These are phyloP conservation scores for Geotrichum fermentans DNA, from an alignment of 1,139 yeast genomes.

Conservation along the genomic window DNA sequence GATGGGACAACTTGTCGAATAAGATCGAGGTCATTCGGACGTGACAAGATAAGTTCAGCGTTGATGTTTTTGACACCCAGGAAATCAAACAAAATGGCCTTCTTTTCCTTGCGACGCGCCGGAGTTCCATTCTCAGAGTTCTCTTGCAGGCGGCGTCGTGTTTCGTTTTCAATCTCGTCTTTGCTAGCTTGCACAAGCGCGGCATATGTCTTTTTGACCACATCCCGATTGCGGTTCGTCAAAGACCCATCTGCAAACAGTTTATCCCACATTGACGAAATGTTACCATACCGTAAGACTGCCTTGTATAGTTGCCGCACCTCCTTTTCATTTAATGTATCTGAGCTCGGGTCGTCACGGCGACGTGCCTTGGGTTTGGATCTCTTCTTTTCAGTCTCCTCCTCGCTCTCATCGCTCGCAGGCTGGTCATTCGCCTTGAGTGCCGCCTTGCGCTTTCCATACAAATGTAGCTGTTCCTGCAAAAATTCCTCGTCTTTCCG, in stretches of 20 bases:
- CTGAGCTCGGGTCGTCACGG: conserved; percentile 42
- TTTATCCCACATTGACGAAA: conserved; percentile 77
- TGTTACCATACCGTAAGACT: conserved; percentile 75
- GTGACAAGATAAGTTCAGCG: conserved; percentile 77
- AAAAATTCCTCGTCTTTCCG: conserved; percentile 80
- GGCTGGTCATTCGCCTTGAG: conserved; percentile 44
- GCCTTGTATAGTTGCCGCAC: conserved; percentile 82
- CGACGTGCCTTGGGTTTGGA: conserved; percentile 28
- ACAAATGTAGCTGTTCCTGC: conserved; percentile 85
- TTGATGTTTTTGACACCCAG: conserved; percentile 84
- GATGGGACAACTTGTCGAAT: conserved; percentile 56
- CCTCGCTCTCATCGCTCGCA: conserved; percentile 39
- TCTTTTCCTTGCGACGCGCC: conserved; percentile 64
- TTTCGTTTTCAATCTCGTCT: conserved; percentile 62
- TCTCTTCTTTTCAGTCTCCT: conserved; percentile 33
- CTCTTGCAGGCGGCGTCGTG: conserved; percentile 57
- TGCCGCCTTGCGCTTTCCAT: conserved; percentile 70
- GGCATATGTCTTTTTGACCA: conserved; percentile 67
- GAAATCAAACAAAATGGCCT: conserved; percentile 85
- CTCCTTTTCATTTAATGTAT: conserved; percentile 75
- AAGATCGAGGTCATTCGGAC: conserved; percentile 76
- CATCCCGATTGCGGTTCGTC: conserved; percentile 79
- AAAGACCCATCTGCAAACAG: conserved; percentile 86
- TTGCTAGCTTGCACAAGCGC: conserved; percentile 64
- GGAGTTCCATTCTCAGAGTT: conserved; percentile 6